Evolutionary conservation across 2,329 filamentous ascomycete species (phyloP).

Genomic region (Paecilomyces sp.): DNA sequence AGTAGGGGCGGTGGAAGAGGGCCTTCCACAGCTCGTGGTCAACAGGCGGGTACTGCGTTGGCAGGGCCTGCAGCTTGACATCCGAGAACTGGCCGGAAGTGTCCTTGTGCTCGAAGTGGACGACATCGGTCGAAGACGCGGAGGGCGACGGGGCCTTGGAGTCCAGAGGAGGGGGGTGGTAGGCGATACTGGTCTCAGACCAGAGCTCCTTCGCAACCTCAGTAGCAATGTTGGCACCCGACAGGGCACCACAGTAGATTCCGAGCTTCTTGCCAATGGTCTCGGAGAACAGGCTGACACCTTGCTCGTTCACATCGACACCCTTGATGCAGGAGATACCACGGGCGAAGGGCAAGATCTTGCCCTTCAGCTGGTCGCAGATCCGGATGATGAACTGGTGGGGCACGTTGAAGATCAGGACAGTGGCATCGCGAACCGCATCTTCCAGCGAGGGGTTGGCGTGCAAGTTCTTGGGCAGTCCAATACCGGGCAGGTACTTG

Average conservation of each 20-base stretch:
- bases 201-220: conserved; percentile 95
- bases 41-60: conserved; percentile 74
- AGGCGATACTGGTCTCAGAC: conserved; percentile 94
- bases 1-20: conserved; percentile 93
- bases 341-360: conserved; percentile 85
- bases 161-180: conserved; percentile 86
- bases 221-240: conserved; percentile 90
- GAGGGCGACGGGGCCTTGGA: conserved; percentile 63
- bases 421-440: conserved; percentile 73
- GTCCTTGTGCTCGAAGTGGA: conserved; percentile 58
- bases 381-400: conserved; percentile 83
- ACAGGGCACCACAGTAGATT: conserved; percentile 94
- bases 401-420: conserved; percentile 93
- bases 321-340: conserved; percentile 98
- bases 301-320: conserved; percentile 81
- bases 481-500: conserved; percentile 91
- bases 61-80: conserved; percentile 66
- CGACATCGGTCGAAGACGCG: conserved; percentile 43
- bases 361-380: conserved; percentile 75
- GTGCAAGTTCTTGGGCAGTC: conserved; percentile 64
- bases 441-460: conserved; percentile 47
- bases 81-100: conserved; percentile 60
- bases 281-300: conserved; percentile 86
- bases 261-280: conserved; percentile 84
- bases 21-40: conserved; percentile 76